phyloP scores from a whole-genome alignment of 202 grass and related monocot genomes.

The Schoenoplectus triqueter region DNA sequence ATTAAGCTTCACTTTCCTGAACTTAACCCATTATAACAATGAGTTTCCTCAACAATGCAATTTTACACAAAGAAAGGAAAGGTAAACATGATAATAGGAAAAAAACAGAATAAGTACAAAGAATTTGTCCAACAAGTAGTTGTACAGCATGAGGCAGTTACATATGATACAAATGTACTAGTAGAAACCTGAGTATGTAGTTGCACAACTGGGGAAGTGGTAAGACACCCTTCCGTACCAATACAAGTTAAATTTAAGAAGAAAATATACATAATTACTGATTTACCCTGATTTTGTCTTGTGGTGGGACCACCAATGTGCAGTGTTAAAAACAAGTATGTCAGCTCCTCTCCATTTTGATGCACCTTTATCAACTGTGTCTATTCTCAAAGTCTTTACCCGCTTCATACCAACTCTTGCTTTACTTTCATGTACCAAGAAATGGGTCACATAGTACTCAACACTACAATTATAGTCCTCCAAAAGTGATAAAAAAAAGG shows the following conservation, averaged over 20 bases:
- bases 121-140: not conserved
- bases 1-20: not conserved
- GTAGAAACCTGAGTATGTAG: not conserved
- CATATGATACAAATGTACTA: not conserved
- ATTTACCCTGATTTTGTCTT: conserved; percentile 90
- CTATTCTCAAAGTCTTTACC: conserved; percentile 60
- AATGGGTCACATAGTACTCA: conserved; percentile 89
- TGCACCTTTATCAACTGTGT: conserved; percentile 67
- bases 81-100: not conserved
- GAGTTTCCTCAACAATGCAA: not conserved
- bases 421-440: conserved; percentile 91
- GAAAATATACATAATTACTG: not conserved
- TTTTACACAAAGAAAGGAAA: not conserved
- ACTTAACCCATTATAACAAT: not conserved
- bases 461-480: conserved; percentile 89
- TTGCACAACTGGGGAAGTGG: not conserved
- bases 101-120: not conserved
- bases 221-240: not conserved
- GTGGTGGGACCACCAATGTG: conserved; percentile 98
- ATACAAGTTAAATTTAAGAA: not conserved
- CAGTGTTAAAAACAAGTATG: conserved; percentile 91
- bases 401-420: conserved; percentile 65
- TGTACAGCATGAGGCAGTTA: not conserved
- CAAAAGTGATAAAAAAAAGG: conserved; percentile 34
- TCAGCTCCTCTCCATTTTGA: conserved; percentile 80